phyloP scores from a whole-genome alignment of 2,329 filamentous ascomycete species.

The Tolypocladium inflatum region DNA sequence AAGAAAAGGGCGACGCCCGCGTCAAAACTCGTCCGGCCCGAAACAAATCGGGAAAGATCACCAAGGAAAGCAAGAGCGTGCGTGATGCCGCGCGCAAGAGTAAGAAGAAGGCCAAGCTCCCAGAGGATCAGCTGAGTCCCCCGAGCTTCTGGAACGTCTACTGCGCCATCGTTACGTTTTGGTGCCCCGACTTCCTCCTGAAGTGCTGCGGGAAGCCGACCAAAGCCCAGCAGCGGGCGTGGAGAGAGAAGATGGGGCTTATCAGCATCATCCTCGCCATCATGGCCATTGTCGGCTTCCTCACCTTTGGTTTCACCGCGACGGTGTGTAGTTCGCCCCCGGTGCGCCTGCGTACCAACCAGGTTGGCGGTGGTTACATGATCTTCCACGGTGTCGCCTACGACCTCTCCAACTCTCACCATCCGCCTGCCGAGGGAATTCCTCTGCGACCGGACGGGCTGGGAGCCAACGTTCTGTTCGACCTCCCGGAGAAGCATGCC shows the following conservation, averaged over 20 bases:
- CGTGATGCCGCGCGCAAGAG: conserved; percentile 19
- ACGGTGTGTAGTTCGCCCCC: conserved; percentile 71
- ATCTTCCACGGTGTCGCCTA: conserved; percentile 94
- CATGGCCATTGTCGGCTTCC: conserved; percentile 81
- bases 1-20: conserved; percentile 20
- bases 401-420: conserved; percentile 65
- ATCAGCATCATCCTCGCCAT: conserved; percentile 88
- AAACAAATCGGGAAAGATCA: conserved; percentile 51
- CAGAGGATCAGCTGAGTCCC: conserved; percentile 59
- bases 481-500: conserved; percentile 69
- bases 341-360: conserved; percentile 68
- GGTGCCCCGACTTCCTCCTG: conserved; percentile 79
- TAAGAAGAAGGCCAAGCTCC: conserved; percentile 36
- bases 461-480: conserved; percentile 74
- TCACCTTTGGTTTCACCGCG: conserved; percentile 93
- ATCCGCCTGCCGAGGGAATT: conserved; percentile 75
- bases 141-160: conserved; percentile 93
- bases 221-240: conserved; percentile 82
- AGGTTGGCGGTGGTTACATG: conserved; percentile 77
- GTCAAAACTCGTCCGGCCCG: conserved; percentile 26
- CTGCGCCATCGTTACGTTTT: conserved; percentile 88
- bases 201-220: conserved; percentile 77
- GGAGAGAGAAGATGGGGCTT: conserved; percentile 96
- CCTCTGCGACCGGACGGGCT: conserved; percentile 36
- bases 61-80: conserved; percentile 42